These are phyloP conservation scores for Mycena citricolor DNA, from an alignment of 1,284 basidiomycete genomes.

Conservation along the genomic window DNA sequence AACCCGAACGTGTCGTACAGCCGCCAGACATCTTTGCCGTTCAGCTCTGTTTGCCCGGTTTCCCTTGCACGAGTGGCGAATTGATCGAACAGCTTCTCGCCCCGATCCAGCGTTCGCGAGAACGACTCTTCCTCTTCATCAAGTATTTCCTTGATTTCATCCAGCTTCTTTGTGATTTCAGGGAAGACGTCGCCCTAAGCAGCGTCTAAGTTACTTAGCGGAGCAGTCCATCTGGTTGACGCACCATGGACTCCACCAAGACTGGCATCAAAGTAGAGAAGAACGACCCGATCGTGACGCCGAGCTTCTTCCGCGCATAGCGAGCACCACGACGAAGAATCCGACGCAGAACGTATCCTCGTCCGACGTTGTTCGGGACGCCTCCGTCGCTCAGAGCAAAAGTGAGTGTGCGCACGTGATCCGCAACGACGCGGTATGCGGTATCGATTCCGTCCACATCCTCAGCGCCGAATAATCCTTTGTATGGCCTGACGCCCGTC, in stretches of 20 bases:
- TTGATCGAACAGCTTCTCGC: slow-evolving; percentile 94
- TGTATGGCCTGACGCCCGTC: slow-evolving; percentile 85
- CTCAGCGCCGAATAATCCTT: slow-evolving; percentile 90
- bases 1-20: slow-evolving; percentile 99
- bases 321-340: slow-evolving; percentile 92
- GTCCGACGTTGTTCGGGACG: slow-evolving; percentile 91
- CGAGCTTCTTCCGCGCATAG: slow-evolving; percentile 94
- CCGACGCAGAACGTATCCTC: slow-evolving; percentile 94
- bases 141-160: slow-evolving; percentile 91
- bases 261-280: slow-evolving; percentile 89
- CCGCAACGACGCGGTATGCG: slow-evolving; percentile 96
- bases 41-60: slow-evolving; percentile 67
- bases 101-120: slow-evolving; percentile 92
- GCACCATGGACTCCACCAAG: slow-evolving; percentile 86
- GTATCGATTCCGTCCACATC: slow-evolving; percentile 95
- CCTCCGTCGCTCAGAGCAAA: slow-evolving; percentile 96
- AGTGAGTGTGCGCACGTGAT: slow-evolving; percentile 93
- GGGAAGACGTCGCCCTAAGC: slow-evolving; percentile 84
- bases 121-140: slow-evolving; percentile 99
- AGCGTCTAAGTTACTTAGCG: neutral
- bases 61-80: slow-evolving; percentile 77
- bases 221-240: slow-evolving; percentile 23
- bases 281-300: slow-evolving; percentile 92
- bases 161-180: slow-evolving; percentile 81
- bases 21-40: slow-evolving; percentile 94